A percentile compares a stretch with the other conserved stretches of the same genome.
Evolutionary conservation across 176 grass and related monocot species (phyloP).

Genomic region (Triticum urartu): DNA sequence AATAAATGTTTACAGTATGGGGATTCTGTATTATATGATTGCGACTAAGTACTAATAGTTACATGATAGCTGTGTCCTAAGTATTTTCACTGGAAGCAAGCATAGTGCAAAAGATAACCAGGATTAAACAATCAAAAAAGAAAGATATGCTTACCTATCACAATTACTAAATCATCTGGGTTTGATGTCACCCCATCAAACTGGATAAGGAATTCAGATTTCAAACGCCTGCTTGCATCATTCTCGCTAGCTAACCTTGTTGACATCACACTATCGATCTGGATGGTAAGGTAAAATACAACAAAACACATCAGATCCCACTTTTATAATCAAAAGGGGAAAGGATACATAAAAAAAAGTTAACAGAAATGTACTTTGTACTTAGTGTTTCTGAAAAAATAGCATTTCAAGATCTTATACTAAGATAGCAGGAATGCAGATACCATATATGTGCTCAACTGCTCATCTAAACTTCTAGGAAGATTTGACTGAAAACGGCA

Average conservation of each 20-base stretch:
- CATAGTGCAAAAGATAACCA: not conserved
- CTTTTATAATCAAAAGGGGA: not conserved
- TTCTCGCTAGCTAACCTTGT: conserved; percentile 91
- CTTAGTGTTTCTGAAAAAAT: too few species aligned
- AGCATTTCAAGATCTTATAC: not conserved
- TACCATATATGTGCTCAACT: not conserved
- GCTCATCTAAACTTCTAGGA: not conserved
- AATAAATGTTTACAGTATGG: not conserved
- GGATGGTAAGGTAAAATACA: conserved; percentile 35
- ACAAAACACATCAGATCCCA: not conserved
- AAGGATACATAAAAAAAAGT: not conserved
- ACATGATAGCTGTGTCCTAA: not conserved
- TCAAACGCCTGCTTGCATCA: conserved; percentile 84
- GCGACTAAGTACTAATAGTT: not conserved
- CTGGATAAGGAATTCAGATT: conserved; percentile 95
- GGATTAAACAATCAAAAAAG: conserved; percentile 20
- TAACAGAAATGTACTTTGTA: not conserved
- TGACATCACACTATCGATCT: conserved; percentile 98
- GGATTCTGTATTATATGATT: not conserved
- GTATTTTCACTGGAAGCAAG: not conserved
- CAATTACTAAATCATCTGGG: conserved; percentile 86
- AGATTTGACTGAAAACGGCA: not conserved
- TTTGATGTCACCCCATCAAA: conserved; percentile 94
- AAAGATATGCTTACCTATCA: conserved; percentile 63
- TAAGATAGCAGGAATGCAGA: conserved; percentile 1